These are phyloP conservation scores for Warburgia ugandensis DNA, from an alignment of 164 flowering plant species.

Conservation along the genomic window DNA sequence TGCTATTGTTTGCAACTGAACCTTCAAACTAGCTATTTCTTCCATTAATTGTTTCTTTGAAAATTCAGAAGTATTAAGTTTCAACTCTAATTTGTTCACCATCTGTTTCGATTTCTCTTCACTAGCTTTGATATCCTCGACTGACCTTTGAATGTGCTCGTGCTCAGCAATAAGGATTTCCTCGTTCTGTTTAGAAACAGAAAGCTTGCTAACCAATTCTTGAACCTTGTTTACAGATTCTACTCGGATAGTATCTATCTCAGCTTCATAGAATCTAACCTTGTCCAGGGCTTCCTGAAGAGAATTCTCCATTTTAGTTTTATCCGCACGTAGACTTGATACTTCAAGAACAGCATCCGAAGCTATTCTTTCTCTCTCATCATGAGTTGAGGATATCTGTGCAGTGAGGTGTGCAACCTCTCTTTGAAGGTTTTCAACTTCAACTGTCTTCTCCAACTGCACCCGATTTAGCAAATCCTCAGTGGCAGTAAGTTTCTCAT, in stretches of 20 bases:
- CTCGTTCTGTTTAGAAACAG: constrained; percentile 32
- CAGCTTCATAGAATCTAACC: constrained; percentile 23
- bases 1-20: constrained; percentile 34
- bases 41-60: constrained; percentile 44
- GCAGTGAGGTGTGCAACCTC: constrained; percentile 42
- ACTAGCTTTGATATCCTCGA: constrained; percentile 37
- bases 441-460: constrained; percentile 36
- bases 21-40: constrained; percentile 43
- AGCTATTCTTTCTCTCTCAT: constrained; percentile 43
- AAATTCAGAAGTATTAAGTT: constrained; percentile 53
- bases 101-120: constrained; percentile 43
- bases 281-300: constrained; percentile 38
- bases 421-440: constrained; percentile 52
- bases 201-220: constrained; percentile 36
- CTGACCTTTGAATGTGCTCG: constrained; percentile 30
- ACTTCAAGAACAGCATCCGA: constrained; percentile 42
- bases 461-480: constrained; percentile 37
- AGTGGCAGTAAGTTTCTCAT: constrained; percentile 33
- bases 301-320: constrained; percentile 34
- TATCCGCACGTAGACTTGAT: constrained; percentile 43
- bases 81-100: constrained; percentile 40
- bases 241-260: constrained; percentile 24
- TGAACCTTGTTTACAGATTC: constrained; percentile 40
- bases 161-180: constrained; percentile 34
- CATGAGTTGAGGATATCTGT: constrained; percentile 33